Percentiles rank a stretch among this genome's conserved stretches.
Evolutionary conservation across 2,329 filamentous ascomycete species (phyloP).

Genomic region (Colletotrichum sp.): DNA sequence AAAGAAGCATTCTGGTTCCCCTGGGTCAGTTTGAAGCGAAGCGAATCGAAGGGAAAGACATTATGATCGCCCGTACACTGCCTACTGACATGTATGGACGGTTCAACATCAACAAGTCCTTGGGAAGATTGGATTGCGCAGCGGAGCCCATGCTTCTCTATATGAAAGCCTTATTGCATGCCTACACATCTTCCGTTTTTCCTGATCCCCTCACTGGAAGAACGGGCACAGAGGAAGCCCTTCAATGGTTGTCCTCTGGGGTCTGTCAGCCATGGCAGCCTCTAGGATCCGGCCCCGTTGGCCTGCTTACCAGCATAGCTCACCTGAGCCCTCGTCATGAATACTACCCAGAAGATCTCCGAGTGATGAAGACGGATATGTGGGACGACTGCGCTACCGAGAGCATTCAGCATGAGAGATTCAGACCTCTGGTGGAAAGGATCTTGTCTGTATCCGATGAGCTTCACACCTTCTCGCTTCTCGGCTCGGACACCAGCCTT

Average conservation of each 20-base stretch:
- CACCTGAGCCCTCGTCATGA: slow-evolving; percentile 33
- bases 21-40: slow-evolving; percentile 37
- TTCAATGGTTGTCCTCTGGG: slow-evolving; percentile 54
- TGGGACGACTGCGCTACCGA: slow-evolving; percentile 38
- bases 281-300: slow-evolving; percentile 1
- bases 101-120: slow-evolving; percentile 57
- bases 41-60: slow-evolving; percentile 1
- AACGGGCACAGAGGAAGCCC: slow-evolving; percentile 67
- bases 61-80: slow-evolving; percentile 30
- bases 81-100: slow-evolving; percentile 46
- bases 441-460: slow-evolving; percentile 35
- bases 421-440: slow-evolving; percentile 29
- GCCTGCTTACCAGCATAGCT: slow-evolving; percentile 23
- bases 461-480: slow-evolving; percentile 27
- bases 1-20: slow-evolving; percentile 60
- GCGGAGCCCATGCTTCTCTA: slow-evolving; percentile 61
- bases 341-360: slow-evolving; percentile 41
- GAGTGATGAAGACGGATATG: slow-evolving; percentile 35
- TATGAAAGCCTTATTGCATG: slow-evolving; percentile 64
- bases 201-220: slow-evolving; percentile 62
- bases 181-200: slow-evolving; percentile 61
- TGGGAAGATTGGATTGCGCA: slow-evolving; percentile 63
- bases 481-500: not conserved
- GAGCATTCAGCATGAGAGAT: slow-evolving; percentile 42
- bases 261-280: slow-evolving; percentile 55